A percentile compares a stretch with the other conserved stretches of the same genome.
Conservation (phyloP, 1,139 yeast species). For the Zygosaccharomyces pseudobailii region DNA sequence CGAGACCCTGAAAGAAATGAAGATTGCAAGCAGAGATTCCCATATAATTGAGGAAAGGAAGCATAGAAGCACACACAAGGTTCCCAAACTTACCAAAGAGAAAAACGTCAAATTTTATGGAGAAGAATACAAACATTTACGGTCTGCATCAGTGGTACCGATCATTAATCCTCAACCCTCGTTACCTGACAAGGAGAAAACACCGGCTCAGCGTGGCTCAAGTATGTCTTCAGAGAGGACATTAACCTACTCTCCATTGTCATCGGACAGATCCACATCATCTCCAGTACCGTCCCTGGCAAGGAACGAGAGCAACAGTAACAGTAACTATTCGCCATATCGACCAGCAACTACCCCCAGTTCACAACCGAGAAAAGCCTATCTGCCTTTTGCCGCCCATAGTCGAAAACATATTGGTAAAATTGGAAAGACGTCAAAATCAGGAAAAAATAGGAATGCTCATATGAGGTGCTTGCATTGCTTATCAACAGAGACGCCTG, state of each 20-base stretch:
- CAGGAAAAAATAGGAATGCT: constrained; percentile 14
- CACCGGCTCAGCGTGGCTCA: constrained; percentile 3
- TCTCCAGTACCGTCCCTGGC: neutral
- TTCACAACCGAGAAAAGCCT: neutral
- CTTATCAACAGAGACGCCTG: constrained; percentile 80
- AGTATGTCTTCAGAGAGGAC: constrained; percentile 8
- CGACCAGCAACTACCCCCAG: neutral
- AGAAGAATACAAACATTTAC: constrained; percentile 3
- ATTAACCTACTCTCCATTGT: constrained; percentile 8
- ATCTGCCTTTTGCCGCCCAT: constrained; percentile 1
- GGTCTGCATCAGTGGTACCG: constrained; percentile 11
- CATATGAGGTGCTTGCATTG: constrained; percentile 54
- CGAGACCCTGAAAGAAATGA: constrained; percentile 8
- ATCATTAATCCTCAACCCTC: constrained; percentile 3
- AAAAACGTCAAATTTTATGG: constrained; percentile 2
- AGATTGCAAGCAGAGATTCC: constrained; percentile 3
- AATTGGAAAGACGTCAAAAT: constrained; percentile 13
- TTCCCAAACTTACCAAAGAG: neutral
- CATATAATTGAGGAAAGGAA: neutral
- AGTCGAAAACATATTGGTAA: constrained; percentile 4
- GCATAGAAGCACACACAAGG: neutral
- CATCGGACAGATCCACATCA: constrained; percentile 3
- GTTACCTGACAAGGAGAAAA: constrained; percentile 1
- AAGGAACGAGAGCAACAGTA: neutral
- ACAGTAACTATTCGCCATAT: neutral